Base-by-base conservation (phyloP, 1,139 yeast genomes). In the Pichia sp. region DNA sequence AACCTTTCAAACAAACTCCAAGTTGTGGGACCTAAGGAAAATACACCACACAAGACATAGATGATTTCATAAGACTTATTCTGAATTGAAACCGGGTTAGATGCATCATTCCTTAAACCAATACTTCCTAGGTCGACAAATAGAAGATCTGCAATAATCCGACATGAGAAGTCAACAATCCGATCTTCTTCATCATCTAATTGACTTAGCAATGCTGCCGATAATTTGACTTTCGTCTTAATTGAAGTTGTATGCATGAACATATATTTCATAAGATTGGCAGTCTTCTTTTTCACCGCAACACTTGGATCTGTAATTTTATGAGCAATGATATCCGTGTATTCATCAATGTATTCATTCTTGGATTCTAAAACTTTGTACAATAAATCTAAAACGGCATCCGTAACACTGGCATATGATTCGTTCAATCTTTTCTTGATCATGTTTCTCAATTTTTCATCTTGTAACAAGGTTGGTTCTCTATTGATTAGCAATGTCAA, bases 101-200 rank as follows among this genome's bases (percentile, higher is more conserved):
- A 10, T 19, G 19, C 19, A 14, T 22, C 33, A 14, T 33, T 10
- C n/a, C n/a, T n/a, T n/a, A n/a, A n/a, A n/a, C n/a, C n/a, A n/a
- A n/a, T n/a, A n/a, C n/a, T n/a, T 7, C 40, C 46, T 1, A 46
- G 15, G 10, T 61, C 52, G 1, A 58, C 45, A 46, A 81, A 75
- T 76, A 84, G 76, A 21, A 75, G 54, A 1, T 74, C 75, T 1
- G 71, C 49, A 15, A 85, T 55, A 7, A 67, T 62, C 1, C 59
- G 50, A 38, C 67, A 69, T 0, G 85, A 75, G 15, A 71, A 60
- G 1, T 75, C 77, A 19, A 73, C 67, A 2, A 86, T 71, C 1
- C 68, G 54, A 39, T 79, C 83, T 54, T 88, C 96, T 55, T 84
- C 93, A 58, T 87, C 96, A 38, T 83, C 83, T 2, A 81, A 53